Base-by-base conservation (phyloP, 306 rosid species). In the Quercus bicolor region DNA sequence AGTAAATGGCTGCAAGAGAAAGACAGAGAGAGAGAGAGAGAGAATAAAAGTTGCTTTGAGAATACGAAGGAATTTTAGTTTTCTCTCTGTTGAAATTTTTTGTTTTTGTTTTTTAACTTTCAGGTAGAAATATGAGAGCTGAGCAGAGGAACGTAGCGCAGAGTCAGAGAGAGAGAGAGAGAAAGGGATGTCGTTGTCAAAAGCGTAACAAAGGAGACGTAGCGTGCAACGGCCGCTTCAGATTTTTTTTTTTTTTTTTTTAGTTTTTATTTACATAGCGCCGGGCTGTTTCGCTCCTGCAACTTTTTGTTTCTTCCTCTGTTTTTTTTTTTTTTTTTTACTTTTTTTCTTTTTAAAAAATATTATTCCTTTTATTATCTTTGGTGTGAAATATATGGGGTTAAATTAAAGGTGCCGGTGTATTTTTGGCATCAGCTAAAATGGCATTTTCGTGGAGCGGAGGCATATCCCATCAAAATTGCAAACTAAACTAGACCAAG, bases 141-240 rank as follows among this genome's bases (percentile, higher is more conserved):
- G 3, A 79, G 56, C 59, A 21, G 70, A 56, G 68, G 56, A 68
- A 57, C 37, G 86, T 69, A 70, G 80, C 54, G 52, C 52, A 79
- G 43, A 48, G 56, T 23, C 24, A 51, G 29, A n/a, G n/a, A 29
- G 43, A 24, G 59, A 60, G 78, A 26, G 73, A 26, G 28, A 56
- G 69, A 33, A 29, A 48, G 81, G 81, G 29, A 82, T 57, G 90
- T 88, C 85, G 84, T 57, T 81, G 78, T 90, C 90, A 73, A 75
- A 71, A 78, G 75, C 86, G 86, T 85, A 86, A 73, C 78, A 43
- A 69, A 48, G 86, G 73, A 69, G 81, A 79, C 80, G 88, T 79
- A 83, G 86, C 90, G 90, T 93, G 85, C 86, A 86, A 84, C 92
- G 89, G 88, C 89, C 89, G 97, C 89, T 83, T 85, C 54, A 28